Evolutionary conservation across 495 filamentous ascomycete genomes (phyloP).

Genomic region (Xanthoparmelia taractica): DNA sequence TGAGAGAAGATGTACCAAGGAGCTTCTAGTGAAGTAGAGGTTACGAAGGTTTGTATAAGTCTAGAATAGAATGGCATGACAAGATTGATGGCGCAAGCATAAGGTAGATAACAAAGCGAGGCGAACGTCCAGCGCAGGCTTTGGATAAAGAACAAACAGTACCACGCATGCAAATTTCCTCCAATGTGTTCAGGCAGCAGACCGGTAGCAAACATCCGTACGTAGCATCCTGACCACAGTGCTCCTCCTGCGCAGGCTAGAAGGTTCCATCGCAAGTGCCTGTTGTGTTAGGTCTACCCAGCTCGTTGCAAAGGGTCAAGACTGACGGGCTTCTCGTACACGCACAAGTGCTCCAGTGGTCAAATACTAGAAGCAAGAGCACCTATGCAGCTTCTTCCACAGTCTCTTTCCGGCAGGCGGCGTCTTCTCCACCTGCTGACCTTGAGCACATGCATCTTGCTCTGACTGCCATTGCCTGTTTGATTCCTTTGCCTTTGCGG

Average conservation of each 20-base stretch:
- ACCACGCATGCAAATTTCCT: neutral
- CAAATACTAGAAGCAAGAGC: too few relatives aligned
- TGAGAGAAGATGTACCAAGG: too few relatives aligned
- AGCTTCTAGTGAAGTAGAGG: too few relatives aligned
- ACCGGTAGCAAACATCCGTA: neutral
- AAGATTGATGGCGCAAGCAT: neutral
- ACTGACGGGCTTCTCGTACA: neutral
- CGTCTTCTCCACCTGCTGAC: neutral
- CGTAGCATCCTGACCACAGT: neutral
- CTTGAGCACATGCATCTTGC: too few relatives aligned
- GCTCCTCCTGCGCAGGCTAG: neutral
- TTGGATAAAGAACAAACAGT: neutral
- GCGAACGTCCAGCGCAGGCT: neutral
- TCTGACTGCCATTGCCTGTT: too few relatives aligned
- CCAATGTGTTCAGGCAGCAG: neutral
- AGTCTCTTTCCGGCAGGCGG: too few relatives aligned
- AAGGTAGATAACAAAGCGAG: neutral
- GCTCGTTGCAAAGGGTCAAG: neutral
- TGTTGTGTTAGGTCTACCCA: too few relatives aligned
- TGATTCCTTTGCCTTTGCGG: neutral
- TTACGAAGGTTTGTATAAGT: neutral
- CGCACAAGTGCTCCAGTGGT: neutral
- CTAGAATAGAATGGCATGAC: neutral
- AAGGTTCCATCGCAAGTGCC: too few relatives aligned
- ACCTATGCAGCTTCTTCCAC: too few relatives aligned